Evolutionary conservation across 202 grass and related monocot genomes (phyloP), one percentile per base, ranked within the genome.

Genomic region (Zoysia matrella): DNA sequence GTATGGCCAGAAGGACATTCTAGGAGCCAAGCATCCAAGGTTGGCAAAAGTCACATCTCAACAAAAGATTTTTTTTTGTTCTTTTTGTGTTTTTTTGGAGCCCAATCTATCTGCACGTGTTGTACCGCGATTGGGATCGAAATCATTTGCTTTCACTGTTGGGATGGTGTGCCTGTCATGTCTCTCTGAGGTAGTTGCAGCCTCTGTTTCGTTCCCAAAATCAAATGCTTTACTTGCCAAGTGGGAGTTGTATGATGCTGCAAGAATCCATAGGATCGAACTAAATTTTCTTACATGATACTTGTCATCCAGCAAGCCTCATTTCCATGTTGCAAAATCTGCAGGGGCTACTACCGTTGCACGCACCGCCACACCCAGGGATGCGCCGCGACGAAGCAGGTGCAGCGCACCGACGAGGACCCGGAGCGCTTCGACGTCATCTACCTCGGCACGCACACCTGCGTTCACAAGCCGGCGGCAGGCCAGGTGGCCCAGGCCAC

Each of bases 301-400:
- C 30, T 36, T 36, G 30, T 36, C 30, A 36, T 36, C 30, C 30
- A 36, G 30, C 30, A 36, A 36, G 30, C 30, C 30, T 36, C 30
- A 69, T n/a, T 47, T 36, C 30, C 30, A 36, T 36, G 30, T 36
- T 65, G 47, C 49, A 11, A 48, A 14, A 55, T 47, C 49, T 84
- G 60, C 89, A 99, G 96, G 85, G 71, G 71, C 2, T 99, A 99
- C 77, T 99, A 95, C 81, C 91, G 96, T 2, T 99, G 96, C 87
- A 95, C 89, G 14, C 78, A 93, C 85, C 85, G 86, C 16, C 85
- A 87, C 68, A 47, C 90, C 0, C 83, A 85, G 73, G 91, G 93
- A 12, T 99, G 96, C 58, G 0, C 8, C 14, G 91, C 96, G 9
- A 96, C 85, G 30, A 36, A 36, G 30, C 30, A 36, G 30, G 30